phyloP scores from a whole-genome alignment of 2,329 filamentous ascomycete genomes.

The Phoma sp. region DNA sequence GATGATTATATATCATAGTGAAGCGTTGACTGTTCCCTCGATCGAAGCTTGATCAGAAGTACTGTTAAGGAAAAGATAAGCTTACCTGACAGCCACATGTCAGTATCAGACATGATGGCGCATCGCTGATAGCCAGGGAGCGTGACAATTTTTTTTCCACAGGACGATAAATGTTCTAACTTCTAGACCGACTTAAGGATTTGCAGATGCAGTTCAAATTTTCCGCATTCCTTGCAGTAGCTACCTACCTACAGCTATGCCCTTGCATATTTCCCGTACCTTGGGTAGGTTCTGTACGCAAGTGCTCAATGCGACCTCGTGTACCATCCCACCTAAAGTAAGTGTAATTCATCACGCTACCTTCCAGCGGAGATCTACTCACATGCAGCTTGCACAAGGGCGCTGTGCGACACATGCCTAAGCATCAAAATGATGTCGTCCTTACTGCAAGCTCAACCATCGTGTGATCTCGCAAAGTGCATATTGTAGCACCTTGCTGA shows the following conservation, averaged over 20 bases:
- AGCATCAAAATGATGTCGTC: neutral
- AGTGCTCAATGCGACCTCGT: neutral
- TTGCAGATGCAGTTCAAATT: neutral
- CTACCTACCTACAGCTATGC: neutral
- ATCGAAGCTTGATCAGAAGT: too few species aligned
- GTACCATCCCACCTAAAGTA: neutral
- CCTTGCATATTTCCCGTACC: neutral
- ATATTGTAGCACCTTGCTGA: slow-evolving; percentile 1
- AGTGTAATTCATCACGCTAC: neutral
- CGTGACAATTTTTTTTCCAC: too few species aligned
- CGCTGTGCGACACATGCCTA: neutral
- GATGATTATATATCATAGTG: too few species aligned
- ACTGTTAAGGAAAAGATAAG: too few species aligned
- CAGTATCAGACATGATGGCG: too few species aligned
- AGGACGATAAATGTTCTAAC: too few species aligned
- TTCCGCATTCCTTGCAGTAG: neutral
- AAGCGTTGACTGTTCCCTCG: too few species aligned
- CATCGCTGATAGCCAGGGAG: too few species aligned
- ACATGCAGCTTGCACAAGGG: neutral
- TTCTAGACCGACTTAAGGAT: neutral
- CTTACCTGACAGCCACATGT: too few species aligned
- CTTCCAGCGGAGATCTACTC: neutral
- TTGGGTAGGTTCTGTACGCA: neutral
- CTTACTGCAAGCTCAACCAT: neutral
- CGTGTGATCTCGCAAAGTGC: neutral